These are phyloP conservation scores for Verticillium klebahnii DNA, from an alignment of 2,329 filamentous ascomycete genomes.

Conservation along the genomic window DNA sequence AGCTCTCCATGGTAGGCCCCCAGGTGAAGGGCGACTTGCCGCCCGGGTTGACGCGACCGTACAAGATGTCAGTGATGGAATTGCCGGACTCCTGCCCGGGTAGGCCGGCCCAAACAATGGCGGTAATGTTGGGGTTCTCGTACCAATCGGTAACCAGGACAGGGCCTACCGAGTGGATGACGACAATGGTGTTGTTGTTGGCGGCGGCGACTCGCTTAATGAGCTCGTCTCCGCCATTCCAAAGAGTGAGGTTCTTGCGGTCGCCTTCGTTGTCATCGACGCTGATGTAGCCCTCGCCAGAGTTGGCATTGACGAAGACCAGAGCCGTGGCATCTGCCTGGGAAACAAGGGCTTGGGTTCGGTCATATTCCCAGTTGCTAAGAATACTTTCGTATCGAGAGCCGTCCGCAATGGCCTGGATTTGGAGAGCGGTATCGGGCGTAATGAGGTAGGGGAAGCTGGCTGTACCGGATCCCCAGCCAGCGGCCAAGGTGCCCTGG, in stretches of 20 bases:
- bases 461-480: conserved; percentile 72
- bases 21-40: conserved; percentile 79
- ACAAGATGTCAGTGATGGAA: conserved; percentile 75
- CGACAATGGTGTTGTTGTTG: conserved; percentile 86
- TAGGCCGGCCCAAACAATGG: conserved; percentile 76
- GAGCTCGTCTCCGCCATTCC: conserved; percentile 75
- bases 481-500: conserved; percentile 63
- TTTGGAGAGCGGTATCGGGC: conserved; percentile 65
- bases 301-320: conserved; percentile 85
- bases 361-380: conserved; percentile 56
- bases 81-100: conserved; percentile 83
- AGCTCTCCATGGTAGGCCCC: conserved; percentile 62
- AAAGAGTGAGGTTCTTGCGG: conserved; percentile 87
- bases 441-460: conserved; percentile 74
- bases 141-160: conserved; percentile 74
- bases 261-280: conserved; percentile 84
- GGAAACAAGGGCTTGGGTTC: conserved; percentile 56
- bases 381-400: conserved; percentile 62
- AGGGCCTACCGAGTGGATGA: conserved; percentile 81
- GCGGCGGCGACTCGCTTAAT: conserved; percentile 74
- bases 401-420: conserved; percentile 55
- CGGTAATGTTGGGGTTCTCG: conserved; percentile 72
- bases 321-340: conserved; percentile 67
- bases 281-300: conserved; percentile 81
- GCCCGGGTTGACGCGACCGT: conserved; percentile 72